Evolutionary conservation across 1,139 yeast species (phyloP).

Genomic region (Saccharomyces hybrid): DNA sequence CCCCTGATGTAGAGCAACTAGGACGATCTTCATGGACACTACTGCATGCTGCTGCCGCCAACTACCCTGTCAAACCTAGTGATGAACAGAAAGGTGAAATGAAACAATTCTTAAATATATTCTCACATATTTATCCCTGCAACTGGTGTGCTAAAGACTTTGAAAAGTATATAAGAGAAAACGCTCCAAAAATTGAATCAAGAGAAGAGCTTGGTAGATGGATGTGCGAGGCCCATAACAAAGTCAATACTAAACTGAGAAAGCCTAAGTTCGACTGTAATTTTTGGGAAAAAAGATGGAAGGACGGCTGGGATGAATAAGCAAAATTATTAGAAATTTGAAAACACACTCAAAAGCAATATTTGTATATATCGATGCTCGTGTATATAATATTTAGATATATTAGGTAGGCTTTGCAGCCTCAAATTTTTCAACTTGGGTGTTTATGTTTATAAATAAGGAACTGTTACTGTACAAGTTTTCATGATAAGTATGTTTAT

Average conservation of each 20-base stretch:
- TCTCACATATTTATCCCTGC: slow-evolving; percentile 85
- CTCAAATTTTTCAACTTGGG: neutral
- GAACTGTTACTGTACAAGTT: neutral
- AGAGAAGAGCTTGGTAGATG: slow-evolving; percentile 81
- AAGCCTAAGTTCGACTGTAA: slow-evolving; percentile 81
- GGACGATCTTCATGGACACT: slow-evolving; percentile 93
- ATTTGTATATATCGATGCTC: neutral
- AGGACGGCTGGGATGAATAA: slow-evolving; percentile 57
- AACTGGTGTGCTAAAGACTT: slow-evolving; percentile 91
- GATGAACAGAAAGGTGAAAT: slow-evolving; percentile 59
- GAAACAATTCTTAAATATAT: slow-evolving; percentile 58
- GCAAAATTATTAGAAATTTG: neutral
- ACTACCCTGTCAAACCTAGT: slow-evolving; percentile 68
- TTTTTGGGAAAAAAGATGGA: slow-evolving; percentile 91
- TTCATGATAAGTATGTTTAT: neutral
- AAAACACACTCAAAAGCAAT: neutral
- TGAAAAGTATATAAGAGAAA: slow-evolving; percentile 47
- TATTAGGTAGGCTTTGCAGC: neutral
- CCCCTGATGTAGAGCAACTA: slow-evolving; percentile 76
- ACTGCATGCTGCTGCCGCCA: slow-evolving; percentile 83
- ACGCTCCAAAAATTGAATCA: slow-evolving; percentile 59
- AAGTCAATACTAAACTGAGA: slow-evolving; percentile 75
- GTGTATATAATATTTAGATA: neutral
- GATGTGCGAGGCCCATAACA: slow-evolving; percentile 94
- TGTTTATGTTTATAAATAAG: neutral